A percentile compares a stretch with the other conserved stretches of the same genome.
Conservation (phyloP, 768 basidiomycete species). For the Megacollybia marginata region DNA sequence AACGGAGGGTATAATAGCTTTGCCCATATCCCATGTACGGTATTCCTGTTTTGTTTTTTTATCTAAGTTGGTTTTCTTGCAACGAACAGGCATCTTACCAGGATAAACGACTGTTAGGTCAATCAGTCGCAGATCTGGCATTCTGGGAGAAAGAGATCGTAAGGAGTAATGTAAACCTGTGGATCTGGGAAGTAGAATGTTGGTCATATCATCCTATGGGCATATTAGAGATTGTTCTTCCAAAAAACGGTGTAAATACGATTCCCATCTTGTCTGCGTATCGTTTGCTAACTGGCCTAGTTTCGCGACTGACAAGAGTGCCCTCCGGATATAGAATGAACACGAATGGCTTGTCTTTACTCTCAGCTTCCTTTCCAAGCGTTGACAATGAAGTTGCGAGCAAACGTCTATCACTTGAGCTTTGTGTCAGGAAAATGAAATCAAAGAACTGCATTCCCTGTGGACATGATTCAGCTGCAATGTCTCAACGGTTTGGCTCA, state of each 20-base stretch:
- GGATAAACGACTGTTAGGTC: constrained; percentile 92
- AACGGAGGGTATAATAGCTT: constrained; percentile 81
- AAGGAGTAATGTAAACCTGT: constrained; percentile 85
- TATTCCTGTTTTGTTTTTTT: constrained; percentile 42
- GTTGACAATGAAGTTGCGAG: constrained; percentile 59
- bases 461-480: neutral
- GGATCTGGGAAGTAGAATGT: constrained; percentile 86
- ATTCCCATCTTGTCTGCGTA: constrained; percentile 87
- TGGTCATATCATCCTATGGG: constrained; percentile 64
- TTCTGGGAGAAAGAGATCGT: constrained; percentile 69
- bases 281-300: constrained; percentile 76
- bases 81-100: constrained; percentile 35
- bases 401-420: too few relatives aligned
- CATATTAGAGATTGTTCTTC: constrained; percentile 3
- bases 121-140: constrained; percentile 73
- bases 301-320: constrained; percentile 84
- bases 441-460: constrained; percentile 91
- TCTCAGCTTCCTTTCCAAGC: constrained; percentile 63
- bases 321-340: constrained; percentile 95
- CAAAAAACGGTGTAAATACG: constrained; percentile 32
- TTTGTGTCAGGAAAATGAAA: constrained; percentile 91
- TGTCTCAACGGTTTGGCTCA: neutral
- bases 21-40: constrained; percentile 80
- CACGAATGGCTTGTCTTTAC: constrained; percentile 63
- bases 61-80: too few relatives aligned